Evolutionary conservation across 345 rosid species (phyloP), one percentile per base, ranked within the genome.

Genomic region (Aquilaria malaccensis): DNA sequence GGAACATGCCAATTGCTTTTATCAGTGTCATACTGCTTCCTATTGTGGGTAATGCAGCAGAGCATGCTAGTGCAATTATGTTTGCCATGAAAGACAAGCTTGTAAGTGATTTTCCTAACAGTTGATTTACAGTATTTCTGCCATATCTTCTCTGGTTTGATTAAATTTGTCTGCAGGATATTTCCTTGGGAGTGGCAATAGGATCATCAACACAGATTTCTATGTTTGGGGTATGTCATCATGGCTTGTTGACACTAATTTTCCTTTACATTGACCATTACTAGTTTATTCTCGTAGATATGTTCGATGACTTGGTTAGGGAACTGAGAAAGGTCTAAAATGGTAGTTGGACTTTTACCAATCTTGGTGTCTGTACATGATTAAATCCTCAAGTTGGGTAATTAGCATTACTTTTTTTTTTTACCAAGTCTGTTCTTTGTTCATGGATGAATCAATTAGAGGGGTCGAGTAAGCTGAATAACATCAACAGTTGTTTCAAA

Each of bases 1-100:
- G 91, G 91, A 79, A 78, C 37, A 78, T 92, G 33, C 95, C 95
- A 11, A 70, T 89, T 61, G 69, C 96, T 7, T 92, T 92, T 76
- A 88, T 89, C 57, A 87, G 98, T 66, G 92, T 88, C 29, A 86
- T 89, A 68, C 72, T 92, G 76, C 98, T 88, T 65, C 98, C 98
- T 45, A 85, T 88, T 58, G 96, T 88, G 49, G 96, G 98, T 47
- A 91, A 91, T 66, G 98, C 98, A 9, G 96, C 96, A 0, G 98
- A 89, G 76, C 98, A 86, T 71, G 90, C 96, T 10, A 83, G 96
- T 63, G 92, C 96, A 13, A 78, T 92, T 52, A 89, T 86, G 93
- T 89, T 92, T 61, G 98, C 96, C 30, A 83, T 88, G 96, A 89
- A 92, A 76, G 95, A 89, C 72, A 92, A 92, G 77, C 91, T 92